Evolutionary conservation across 345 rosid species (phyloP), one percentile per base, ranked within the genome.

Genomic region (Syzygium aromaticum): DNA sequence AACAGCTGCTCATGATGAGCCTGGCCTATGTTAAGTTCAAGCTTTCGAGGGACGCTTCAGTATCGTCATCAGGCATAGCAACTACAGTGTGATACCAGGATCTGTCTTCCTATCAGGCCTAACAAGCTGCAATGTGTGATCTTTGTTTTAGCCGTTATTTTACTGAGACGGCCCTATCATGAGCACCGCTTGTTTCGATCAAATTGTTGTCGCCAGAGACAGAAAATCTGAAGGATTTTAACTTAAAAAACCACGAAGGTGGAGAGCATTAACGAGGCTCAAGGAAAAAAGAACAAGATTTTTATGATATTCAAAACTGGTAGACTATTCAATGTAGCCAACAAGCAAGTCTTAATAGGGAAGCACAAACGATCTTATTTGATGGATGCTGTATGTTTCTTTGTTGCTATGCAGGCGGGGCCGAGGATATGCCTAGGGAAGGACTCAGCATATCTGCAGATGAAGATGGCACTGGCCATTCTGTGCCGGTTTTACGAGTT

Each of bases 391-490:
- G 38, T 38, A 33, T 2, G 80, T 73, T 73, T 73, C 80, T 19
- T 73, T 33, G 80, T 73, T 23, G 80, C 6, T 17, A 2, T 77
- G 85, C 89, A 96, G 98, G 99, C 96, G 12, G 99, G 99, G 61
- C 99, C 98, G 5, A 93, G 99, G 90, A 94, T 95, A 88, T 97
- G 99, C 88, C 94, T 96, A 1, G 99, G 99, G 14, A 97, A 97
- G 84, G 99, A 97, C 94, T 97, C 99, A 11, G 99, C 98, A 77
- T 97, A 95, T 90, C 96, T 96, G 54, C 99, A 97, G 90, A 97
- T 96, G 98, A 97, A 96, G 93, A 95, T 96, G 98, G 92, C 97
- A 27, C 90, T 97, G 84, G 97, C 98, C 52, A 92, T 96, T 59
- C 88, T 96, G 86, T 95, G 98, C 88, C 92, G 99, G 86, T 96